Base-by-base conservation (phyloP, 176 grass and related monocot genomes). In the Microstegium vimineum region DNA sequence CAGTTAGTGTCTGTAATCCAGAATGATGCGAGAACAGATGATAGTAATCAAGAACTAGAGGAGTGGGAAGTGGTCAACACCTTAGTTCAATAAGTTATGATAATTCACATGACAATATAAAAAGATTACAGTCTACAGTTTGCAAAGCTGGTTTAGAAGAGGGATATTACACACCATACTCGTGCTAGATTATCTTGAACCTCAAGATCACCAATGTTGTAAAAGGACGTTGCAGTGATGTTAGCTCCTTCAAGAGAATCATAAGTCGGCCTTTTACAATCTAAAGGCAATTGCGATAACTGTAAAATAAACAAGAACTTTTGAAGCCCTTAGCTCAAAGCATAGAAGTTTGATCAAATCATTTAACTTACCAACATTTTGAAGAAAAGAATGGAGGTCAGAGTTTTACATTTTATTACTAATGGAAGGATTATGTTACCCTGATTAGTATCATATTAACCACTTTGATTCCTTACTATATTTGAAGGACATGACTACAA, bases 191-290 rank as follows among this genome's bases (percentile, higher is more conserved):
- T 98, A 76, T 95, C 92, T 91, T 98, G 92, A 85, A 98, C 77
- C 88, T 98, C 95, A 81, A 98, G 83, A 87, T 98, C 90, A 32
- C 92, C 90, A 84, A 98, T 98, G 83, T 94, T 98, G 76, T 94
- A 91, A 84, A 98, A 98, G 16, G 95, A 91, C 69, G 89, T 88
- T 20, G 88, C 89, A 4, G 81, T 91, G 40, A 83, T 34, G 26
- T 98, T 98, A 86, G 95, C 90, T 46, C 92, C 92, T 90, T 93
- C 78, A 82, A 94, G 80, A 77, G 87, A 61, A 86, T 98, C 90
- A 91, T 98, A 98, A 81, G 32, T 89, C 77, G 69, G 95, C 79
- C 80, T 90, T 91, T 91, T 91, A 75, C 78, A 94, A 81, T 98
- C 90, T 38, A 91, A 76, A 84, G 87, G 84, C 84, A 84, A 82